phyloP scores from a whole-genome alignment of 2,329 filamentous ascomycete genomes.

The Cercospora sp. region DNA sequence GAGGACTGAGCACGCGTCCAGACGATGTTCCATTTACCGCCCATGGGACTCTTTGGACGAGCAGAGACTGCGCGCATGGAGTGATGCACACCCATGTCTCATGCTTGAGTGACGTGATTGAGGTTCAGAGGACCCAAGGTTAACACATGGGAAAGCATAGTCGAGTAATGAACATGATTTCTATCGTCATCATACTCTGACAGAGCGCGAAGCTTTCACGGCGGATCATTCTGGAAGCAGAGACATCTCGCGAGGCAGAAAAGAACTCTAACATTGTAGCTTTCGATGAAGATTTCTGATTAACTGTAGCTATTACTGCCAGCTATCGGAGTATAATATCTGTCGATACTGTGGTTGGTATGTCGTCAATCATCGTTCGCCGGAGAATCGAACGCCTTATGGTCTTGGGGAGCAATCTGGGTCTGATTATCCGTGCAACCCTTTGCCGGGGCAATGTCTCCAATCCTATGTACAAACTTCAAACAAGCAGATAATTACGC shows the following conservation, averaged over 20 bases:
- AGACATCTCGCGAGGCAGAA: background rate
- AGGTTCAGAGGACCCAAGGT: background rate
- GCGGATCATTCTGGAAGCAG: background rate
- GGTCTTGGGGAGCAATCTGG: background rate
- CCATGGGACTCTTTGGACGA: no score
- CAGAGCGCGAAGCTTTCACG: background rate
- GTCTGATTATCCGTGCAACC: background rate
- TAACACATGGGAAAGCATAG: background rate
- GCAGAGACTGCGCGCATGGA: no score
- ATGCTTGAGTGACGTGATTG: background rate
- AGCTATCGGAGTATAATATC: background rate
- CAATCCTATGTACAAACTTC: slow-evolving; percentile 8
- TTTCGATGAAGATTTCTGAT: background rate
- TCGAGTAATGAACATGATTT: background rate
- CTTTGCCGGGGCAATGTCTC: background rate
- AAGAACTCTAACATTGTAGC: background rate
- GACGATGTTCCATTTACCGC: no score
- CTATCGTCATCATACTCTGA: background rate
- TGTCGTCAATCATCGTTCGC: slow-evolving; percentile 12
- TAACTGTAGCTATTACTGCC: slow-evolving; percentile 2
- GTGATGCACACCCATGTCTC: background rate
- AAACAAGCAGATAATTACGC: slow-evolving; percentile 1
- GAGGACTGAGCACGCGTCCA: no score
- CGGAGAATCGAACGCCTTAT: slow-evolving; percentile 11
- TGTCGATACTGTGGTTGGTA: slow-evolving; percentile 8